Base-by-base conservation (phyloP, 139 green algal genomes). In the Chlamydomonas applanata region DNA sequence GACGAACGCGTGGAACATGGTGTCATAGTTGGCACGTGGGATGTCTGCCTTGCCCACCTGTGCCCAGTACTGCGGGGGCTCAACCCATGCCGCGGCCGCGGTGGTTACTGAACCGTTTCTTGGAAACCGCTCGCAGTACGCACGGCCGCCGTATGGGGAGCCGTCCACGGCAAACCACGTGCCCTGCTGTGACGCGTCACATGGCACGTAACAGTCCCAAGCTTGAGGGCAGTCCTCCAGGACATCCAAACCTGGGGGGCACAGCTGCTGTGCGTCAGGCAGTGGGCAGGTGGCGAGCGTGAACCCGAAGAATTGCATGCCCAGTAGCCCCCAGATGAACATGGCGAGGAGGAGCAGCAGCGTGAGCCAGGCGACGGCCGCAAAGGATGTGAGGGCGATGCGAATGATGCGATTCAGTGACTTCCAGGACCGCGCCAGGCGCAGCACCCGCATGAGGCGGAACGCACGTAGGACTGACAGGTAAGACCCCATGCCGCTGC, bases 391-490 rank as follows among this genome's bases (percentile, higher is more conserved):
- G 62, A 90, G 75, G 7, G 93, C 86, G n/a, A 85, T 86, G 19
- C 59, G 74, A 53, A 94, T 85, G 64, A 93, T 90, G 22, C 82
- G 79, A 76, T 93, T 89, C 0, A 94, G 89, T 72, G 89, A 73
- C 22, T 85, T 76, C 88, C 88, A 93, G 40, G 32, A 79, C 49
- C 83, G 72, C 29, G 86, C 84, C 32, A 91, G 79, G 40, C 88
- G 85, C 78, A 96, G 93, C 4, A 96, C 68, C 17, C 91, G 76
- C 57, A 94, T 76, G 60, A 96, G 75, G 19, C 90, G 83, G 71
- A 91, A 90, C 19, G 87, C 75, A 3, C 88, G 80, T 20, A 95
- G 83, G 44, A 91, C 85, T 24, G 83, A 90, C 53, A 93, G 72
- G 34, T 36, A 54, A 34, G 27, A 34, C 34, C 33, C 63, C 63